Base-by-base conservation (phyloP, 1,139 yeast species). In the Suhomyces bribrorum region DNA sequence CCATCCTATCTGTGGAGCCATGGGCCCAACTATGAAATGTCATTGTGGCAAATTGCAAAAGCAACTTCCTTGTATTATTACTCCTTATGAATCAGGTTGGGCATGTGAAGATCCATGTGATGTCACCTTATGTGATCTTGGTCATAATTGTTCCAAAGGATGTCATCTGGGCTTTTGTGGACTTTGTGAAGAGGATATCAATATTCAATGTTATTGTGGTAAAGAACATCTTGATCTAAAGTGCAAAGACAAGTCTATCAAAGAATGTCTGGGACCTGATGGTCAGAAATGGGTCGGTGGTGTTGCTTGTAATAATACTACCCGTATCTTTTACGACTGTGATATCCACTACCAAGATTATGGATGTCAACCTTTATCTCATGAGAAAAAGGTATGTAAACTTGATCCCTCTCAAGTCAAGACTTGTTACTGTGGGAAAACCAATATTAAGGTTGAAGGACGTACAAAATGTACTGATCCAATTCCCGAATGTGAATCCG, bases 81-180 rank as follows among this genome's bases (percentile, higher is more conserved):
- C 90, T 1, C 87, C 86, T 2, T 85, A 83, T 56, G 60, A 57
- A 12, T 62, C 63, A 12, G 89, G 88, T 9, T 86, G 90, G 89
- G 59, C 64, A 8, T 90, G 97, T 62, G 75, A 69, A 4, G 73
- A 71, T 3, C 61, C 64, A 0, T 89, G 97, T 59, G 72, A 71
- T 7, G 51, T 55, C 8, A 79, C 77, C 43, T 38, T 69, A 7
- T 89, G 97, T 66, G 90, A 88, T 8, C 44, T 65, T 49, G 69
- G 77, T 15, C 97, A 89, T 55, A 61, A 56, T 26, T 66, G 73
- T 40, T 50, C 45, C 7, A 49, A 49, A 8, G 52, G 49, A 9
- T 85, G 95, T 51, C 97, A 89, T 59, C 58, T 68, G 14, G 96
- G 95, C 0, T 68, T 85, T 22, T 89, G 97, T 66, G 96, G 95